These are phyloP conservation scores for Candida pseudoviswanathii DNA, from an alignment of 1,139 yeast genomes.

Conservation along the genomic window DNA sequence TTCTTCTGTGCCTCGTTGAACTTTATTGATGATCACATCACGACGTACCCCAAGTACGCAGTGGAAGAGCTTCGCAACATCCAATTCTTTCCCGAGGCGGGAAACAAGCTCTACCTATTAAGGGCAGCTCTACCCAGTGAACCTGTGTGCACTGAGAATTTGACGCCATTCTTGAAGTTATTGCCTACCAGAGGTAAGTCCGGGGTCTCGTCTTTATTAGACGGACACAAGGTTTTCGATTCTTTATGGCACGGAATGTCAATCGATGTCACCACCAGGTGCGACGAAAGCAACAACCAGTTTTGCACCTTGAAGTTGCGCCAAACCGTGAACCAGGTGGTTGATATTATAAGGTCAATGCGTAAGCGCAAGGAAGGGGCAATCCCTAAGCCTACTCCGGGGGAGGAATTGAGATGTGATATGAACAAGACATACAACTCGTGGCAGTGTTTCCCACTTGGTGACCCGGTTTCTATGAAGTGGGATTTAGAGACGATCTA, in stretches of 20 bases:
- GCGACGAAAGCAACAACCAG: conserved; percentile 27
- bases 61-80: conserved; percentile 11
- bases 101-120: conserved; percentile 53
- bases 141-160: conserved; percentile 95
- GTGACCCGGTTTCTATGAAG: conserved; percentile 51
- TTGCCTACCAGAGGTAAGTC: conserved; percentile 92
- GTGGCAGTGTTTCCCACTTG: conserved; percentile 79
- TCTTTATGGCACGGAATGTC: conserved; percentile 96
- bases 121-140: conserved; percentile 93
- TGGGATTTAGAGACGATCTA: conserved; percentile 68
- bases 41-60: conserved; percentile 64
- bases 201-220: conserved; percentile 82
- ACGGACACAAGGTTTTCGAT: conserved; percentile 95
- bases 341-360: conserved; percentile 69
- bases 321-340: conserved; percentile 73
- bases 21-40: conserved; percentile 77
- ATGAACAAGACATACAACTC: conserved; percentile 54
- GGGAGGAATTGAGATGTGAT: conserved; percentile 74
- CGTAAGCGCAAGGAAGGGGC: conserved; percentile 62
- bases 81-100: conserved; percentile 21
- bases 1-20: conserved; percentile 94
- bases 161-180: conserved; percentile 89
- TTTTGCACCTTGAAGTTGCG: conserved; percentile 58
- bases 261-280: conserved; percentile 71
- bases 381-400: conserved; percentile 79